Conservation (phyloP, 2,329 filamentous ascomycete genomes). For the Colletotrichum eleusines region DNA sequence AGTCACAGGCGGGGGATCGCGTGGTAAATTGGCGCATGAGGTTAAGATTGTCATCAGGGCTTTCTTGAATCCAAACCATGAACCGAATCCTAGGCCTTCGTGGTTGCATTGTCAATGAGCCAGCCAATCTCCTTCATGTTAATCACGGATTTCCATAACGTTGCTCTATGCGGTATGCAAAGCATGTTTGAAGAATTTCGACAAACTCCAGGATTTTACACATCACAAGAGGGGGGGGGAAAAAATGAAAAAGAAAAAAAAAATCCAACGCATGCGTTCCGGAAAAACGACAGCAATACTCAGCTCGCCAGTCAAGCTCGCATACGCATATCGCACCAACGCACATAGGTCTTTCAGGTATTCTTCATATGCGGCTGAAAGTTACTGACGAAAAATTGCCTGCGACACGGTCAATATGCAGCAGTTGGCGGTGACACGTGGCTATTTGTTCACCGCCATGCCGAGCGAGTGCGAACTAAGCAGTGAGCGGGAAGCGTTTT, state of each 20-base stretch:
- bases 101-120: not conserved
- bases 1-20: no score
- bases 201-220: not conserved
- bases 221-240: no score
- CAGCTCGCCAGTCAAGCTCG: not conserved
- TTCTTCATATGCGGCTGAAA: not conserved
- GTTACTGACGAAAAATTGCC: not conserved
- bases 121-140: not conserved
- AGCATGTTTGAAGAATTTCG: not conserved
- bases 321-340: not conserved
- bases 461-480: not conserved
- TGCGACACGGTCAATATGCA: not conserved
- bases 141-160: not conserved
- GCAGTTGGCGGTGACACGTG: not conserved
- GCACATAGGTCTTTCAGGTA: not conserved
- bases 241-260: no score
- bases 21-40: not conserved
- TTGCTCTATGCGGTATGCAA: not conserved
- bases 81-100: not conserved
- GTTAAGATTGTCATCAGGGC: not conserved
- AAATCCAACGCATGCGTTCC: not conserved
- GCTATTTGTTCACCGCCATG: not conserved
- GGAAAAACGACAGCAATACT: not conserved
- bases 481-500: not conserved
- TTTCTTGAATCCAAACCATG: not conserved